Evolutionary conservation across 2,329 filamentous ascomycete species (phyloP).

Genomic region (Botrytis sinoallii): DNA sequence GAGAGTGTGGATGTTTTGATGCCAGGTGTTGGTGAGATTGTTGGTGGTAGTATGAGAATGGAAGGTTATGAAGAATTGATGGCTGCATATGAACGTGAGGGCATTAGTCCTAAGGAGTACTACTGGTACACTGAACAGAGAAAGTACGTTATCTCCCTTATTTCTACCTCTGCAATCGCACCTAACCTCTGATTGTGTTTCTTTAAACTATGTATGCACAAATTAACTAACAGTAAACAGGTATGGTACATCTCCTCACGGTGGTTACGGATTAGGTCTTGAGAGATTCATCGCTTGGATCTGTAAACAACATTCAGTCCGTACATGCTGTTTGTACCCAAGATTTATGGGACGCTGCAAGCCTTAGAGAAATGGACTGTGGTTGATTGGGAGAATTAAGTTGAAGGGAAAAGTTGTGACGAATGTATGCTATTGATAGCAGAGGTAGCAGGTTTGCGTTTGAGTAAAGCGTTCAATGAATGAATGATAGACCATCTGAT

Average conservation of each 20-base stretch:
- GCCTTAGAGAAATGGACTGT: slow-evolving; percentile 48
- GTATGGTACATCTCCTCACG: slow-evolving; percentile 85
- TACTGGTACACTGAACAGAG: slow-evolving; percentile 97
- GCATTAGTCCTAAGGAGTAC: slow-evolving; percentile 79
- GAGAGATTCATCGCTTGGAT: slow-evolving; percentile 71
- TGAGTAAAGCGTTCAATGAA: not conserved
- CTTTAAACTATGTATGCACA: not conserved
- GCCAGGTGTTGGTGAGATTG: slow-evolving; percentile 96
- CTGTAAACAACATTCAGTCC: slow-evolving; percentile 61
- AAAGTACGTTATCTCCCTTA: slow-evolving; percentile 60
- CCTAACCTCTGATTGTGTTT: too few relatives aligned
- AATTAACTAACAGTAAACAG: slow-evolving; percentile 42
- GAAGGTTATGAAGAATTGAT: slow-evolving; percentile 86
- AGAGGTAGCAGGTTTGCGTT: not conserved
- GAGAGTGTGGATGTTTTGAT: slow-evolving; percentile 84
- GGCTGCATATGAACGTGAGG: slow-evolving; percentile 81
- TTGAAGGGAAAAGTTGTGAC: not conserved
- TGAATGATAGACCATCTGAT: not conserved
- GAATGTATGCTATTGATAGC: not conserved
- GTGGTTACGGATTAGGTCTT: slow-evolving; percentile 80
- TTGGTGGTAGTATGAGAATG: slow-evolving; percentile 96
- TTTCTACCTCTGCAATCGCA: not conserved
- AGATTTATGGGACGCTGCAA: slow-evolving; percentile 79
- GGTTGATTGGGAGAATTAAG: not conserved
- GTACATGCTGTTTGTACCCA: slow-evolving; percentile 71